These are phyloP conservation scores for Hericium erinaceus DNA, from an alignment of 768 basidiomycete genomes.

Conservation along the genomic window DNA sequence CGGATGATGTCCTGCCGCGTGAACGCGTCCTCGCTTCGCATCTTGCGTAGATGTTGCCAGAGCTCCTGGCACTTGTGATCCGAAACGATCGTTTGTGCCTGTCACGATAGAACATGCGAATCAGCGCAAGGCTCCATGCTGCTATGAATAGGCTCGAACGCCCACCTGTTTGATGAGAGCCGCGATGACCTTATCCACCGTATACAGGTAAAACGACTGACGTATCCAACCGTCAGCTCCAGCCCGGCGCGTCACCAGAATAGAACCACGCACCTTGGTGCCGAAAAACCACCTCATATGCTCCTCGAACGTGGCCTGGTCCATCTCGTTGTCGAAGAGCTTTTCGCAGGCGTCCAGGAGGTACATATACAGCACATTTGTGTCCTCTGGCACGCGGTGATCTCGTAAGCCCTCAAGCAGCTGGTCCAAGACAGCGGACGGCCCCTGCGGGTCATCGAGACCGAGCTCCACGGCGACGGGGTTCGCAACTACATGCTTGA, in stretches of 20 bases:
- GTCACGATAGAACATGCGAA: constrained; percentile 8
- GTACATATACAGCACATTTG: constrained; percentile 78
- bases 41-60: constrained; percentile 62
- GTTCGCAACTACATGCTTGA: constrained; percentile 63
- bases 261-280: constrained; percentile 48
- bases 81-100: constrained; percentile 81
- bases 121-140: neutral
- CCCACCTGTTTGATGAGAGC: constrained; percentile 87
- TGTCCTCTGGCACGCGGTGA: constrained; percentile 32
- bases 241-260: neutral
- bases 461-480: constrained; percentile 77
- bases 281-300: constrained; percentile 93
- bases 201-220: constrained; percentile 87
- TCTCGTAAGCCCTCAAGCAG: constrained; percentile 53
- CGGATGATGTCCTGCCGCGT: constrained; percentile 61
- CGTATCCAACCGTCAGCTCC: constrained; percentile 21
- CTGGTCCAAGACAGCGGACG: constrained; percentile 57
- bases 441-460: constrained; percentile 75
- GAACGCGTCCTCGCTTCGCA: constrained; percentile 42
- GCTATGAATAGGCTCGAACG: constrained; percentile 1
- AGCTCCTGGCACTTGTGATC: constrained; percentile 86
- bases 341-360: constrained; percentile 87
- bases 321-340: constrained; percentile 88
- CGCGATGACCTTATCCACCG: constrained; percentile 85
- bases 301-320: constrained; percentile 89